Evolutionary conservation across 2,329 filamentous ascomycete genomes (phyloP).

Genomic region (Fusarium coicis): DNA sequence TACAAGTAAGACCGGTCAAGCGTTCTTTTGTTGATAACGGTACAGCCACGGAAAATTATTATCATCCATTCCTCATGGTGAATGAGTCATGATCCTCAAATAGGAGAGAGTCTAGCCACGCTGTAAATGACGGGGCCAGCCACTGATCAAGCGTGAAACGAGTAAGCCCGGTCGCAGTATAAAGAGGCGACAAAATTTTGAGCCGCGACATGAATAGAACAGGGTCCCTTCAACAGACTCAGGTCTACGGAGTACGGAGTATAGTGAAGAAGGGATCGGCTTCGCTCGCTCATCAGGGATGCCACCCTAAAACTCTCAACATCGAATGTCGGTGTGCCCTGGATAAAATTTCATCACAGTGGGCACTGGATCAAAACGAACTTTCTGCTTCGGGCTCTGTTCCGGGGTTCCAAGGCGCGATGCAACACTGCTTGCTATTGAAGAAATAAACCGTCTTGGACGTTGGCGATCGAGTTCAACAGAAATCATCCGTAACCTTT

Average conservation of each 20-base stretch:
- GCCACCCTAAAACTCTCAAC: slow-evolving; percentile 13
- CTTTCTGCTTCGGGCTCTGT: slow-evolving; percentile 15
- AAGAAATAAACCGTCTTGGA: slow-evolving; percentile 15
- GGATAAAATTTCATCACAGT: not conserved
- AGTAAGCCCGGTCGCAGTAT: slow-evolving; percentile 9
- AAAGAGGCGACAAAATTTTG: slow-evolving; percentile 14
- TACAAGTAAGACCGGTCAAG: not conserved
- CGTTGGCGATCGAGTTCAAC: slow-evolving; percentile 17
- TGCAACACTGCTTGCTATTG: slow-evolving; percentile 25
- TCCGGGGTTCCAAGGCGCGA: slow-evolving; percentile 18
- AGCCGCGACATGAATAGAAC: slow-evolving; percentile 32
- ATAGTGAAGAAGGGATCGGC: slow-evolving; percentile 29
- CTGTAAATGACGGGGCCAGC: not conserved
- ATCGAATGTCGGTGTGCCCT: slow-evolving; percentile 35
- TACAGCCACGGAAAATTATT: not conserved
- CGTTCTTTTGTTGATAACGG: not conserved
- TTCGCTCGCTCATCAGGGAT: slow-evolving; percentile 27
- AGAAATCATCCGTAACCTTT: slow-evolving; percentile 11
- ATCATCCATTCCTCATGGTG: not conserved
- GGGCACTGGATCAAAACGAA: slow-evolving; percentile 10
- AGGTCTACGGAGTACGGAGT: slow-evolving; percentile 9
- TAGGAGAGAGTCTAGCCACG: slow-evolving; percentile 10
- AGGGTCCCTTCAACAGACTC: slow-evolving; percentile 29
- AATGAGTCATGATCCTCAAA: slow-evolving; percentile 7
- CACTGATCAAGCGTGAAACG: slow-evolving; percentile 8